Evolutionary conservation across 495 filamentous ascomycete species (phyloP).

Genomic region (Talaromyces thailandensis): DNA sequence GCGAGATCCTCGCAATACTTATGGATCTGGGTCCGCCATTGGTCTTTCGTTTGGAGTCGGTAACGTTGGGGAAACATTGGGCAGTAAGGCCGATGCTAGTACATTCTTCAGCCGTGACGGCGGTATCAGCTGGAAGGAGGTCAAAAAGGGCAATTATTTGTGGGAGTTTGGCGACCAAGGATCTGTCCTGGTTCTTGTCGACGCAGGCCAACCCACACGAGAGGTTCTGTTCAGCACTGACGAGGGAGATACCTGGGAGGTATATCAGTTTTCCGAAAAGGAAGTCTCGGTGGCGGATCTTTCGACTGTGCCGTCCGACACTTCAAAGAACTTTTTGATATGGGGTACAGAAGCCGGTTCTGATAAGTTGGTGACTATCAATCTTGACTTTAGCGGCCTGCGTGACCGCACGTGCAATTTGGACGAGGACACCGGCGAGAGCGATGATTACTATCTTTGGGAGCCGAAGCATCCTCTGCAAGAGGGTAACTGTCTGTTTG

Average conservation of each 20-base stretch:
- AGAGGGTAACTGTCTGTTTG: conserved; percentile 77
- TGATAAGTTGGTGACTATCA: conserved; percentile 53
- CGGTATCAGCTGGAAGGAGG: conserved; percentile 77
- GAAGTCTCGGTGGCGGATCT: conserved; percentile 66
- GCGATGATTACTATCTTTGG: conserved; percentile 79
- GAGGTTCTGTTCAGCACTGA: conserved; percentile 68
- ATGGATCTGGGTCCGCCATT: conserved; percentile 78
- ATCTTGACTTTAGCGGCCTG: conserved; percentile 80
- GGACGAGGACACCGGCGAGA: conserved; percentile 52
- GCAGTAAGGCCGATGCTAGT: conserved; percentile 50
- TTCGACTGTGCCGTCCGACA: conserved; percentile 81
- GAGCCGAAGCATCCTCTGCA: conserved; percentile 68
- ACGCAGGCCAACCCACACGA: conserved; percentile 53
- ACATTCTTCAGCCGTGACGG: conserved; percentile 86
- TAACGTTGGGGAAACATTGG: conserved; percentile 71
- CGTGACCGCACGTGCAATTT: conserved; percentile 59
- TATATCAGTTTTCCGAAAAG: conserved; percentile 61
- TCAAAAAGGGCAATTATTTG: conserved; percentile 75
- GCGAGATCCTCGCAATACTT: conserved; percentile 65
- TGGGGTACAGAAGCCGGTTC: conserved; percentile 55
- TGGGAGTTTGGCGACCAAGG: conserved; percentile 96
- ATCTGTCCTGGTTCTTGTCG: conserved; percentile 77
- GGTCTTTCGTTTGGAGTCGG: conserved; percentile 87
- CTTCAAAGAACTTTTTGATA: conserved; percentile 78
- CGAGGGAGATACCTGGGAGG: conserved; percentile 65